phyloP scores from a whole-genome alignment of 2,329 filamentous ascomycete species.

The Aspergillus hortae region DNA sequence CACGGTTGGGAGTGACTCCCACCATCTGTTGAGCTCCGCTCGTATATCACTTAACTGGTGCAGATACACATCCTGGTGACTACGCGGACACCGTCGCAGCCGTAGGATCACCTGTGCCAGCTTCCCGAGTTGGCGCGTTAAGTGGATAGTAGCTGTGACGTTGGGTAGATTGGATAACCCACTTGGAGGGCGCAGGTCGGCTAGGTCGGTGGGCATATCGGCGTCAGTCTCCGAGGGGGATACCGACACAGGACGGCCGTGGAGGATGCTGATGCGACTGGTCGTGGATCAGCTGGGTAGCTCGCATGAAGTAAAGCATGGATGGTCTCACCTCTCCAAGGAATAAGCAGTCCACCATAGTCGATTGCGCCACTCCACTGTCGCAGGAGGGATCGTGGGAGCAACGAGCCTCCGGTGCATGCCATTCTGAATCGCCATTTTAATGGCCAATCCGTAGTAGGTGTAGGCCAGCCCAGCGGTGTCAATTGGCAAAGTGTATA shows the following conservation, averaged over 20 bases:
- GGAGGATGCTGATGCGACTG: slow-evolving; percentile 50
- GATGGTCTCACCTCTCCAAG: slow-evolving; percentile 40
- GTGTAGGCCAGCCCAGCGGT: slow-evolving; percentile 51
- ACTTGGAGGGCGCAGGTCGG: slow-evolving; percentile 33
- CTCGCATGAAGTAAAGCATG: neutral
- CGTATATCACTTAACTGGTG: slow-evolving; percentile 25
- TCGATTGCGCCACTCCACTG: slow-evolving; percentile 49
- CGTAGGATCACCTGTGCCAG: slow-evolving; percentile 27
- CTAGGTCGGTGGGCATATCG: slow-evolving; percentile 43
- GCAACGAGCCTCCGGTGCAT: slow-evolving; percentile 50
- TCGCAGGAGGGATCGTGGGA: slow-evolving; percentile 38
- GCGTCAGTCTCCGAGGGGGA: slow-evolving; percentile 48
- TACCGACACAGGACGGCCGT: slow-evolving; percentile 50
- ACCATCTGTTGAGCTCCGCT: slow-evolving; percentile 28
- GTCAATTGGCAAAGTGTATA: slow-evolving; percentile 46
- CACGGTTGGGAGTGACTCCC: slow-evolving; percentile 23
- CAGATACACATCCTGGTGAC: slow-evolving; percentile 24
- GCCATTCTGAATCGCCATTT: slow-evolving; percentile 54
- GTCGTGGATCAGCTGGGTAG: too few relatives aligned
- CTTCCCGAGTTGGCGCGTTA: slow-evolving; percentile 28
- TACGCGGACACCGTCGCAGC: slow-evolving; percentile 23
- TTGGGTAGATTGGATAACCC: slow-evolving; percentile 36
- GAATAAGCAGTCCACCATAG: slow-evolving; percentile 55
- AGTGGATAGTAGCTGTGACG: slow-evolving; percentile 42
- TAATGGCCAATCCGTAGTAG: slow-evolving; percentile 51